Base-by-base conservation (phyloP, 257 asterid species). In the Pogostemon cablin region DNA sequence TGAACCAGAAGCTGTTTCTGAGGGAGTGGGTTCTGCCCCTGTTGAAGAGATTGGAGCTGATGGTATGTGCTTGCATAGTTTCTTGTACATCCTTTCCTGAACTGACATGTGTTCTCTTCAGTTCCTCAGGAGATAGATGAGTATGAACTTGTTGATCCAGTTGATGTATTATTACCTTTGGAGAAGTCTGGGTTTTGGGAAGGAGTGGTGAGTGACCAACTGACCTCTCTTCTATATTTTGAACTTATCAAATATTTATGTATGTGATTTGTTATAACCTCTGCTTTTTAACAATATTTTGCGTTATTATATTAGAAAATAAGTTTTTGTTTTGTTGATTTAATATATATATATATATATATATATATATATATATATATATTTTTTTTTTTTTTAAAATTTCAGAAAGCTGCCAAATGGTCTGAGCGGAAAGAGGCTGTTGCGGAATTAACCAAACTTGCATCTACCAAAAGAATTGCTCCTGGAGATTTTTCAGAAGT, bases 111-210 rank as follows among this genome's bases (percentile, higher is more conserved):
- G 53, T 76, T 86, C 66, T 69, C 72, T 63, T 77, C 95, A 95
- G 99, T 76, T 83, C 92, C 93, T 41, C 98, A 84, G 85, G 99
- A 88, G 87, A 83, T 95, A 76, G 99, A 95, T 83, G 98, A 91
- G 80, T 95, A 90, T 52, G 99, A 95, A 63, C 98, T 95, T 82
- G 95, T 88, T 74, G 98, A 95, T 88, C 99, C 99, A 54, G 96
- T 95, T 80, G 99, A 95, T 78, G 86, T 95, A 77, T 79, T 95
- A 84, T 83, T 91, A 53, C 96, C 99, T 76, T 76, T 95, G 77
- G 99, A 95, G 83, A 95, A 95, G 88, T 87, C 97, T 50, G 98
- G 98, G 55, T 95, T 95, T 83, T 95, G 98, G 98, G 97, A 95
- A 72, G 97, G 99, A 79, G 98, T 95, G 86, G 99, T 95, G 61